A percentile compares a stretch with the other conserved stretches of the same genome.
Evolutionary conservation across 768 basidiomycete genomes (phyloP).

Genomic region (Termitomyces sp.): DNA sequence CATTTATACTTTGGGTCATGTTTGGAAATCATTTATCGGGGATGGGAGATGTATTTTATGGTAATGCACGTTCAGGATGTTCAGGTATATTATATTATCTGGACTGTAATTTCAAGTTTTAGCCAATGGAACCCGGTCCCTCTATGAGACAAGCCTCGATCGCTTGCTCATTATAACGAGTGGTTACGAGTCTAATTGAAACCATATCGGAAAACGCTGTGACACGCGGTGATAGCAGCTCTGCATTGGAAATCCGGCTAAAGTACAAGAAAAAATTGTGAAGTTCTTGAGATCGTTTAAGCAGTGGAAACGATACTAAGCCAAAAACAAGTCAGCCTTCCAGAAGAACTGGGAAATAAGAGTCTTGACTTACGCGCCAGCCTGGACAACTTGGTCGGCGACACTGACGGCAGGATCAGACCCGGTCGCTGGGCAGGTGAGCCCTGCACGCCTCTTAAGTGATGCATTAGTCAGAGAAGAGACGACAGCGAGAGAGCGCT

Average conservation of each 20-base stretch:
- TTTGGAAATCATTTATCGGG: not conserved
- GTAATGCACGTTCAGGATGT: not conserved
- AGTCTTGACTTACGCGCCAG: slow-evolving; percentile 8
- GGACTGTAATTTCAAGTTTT: not conserved
- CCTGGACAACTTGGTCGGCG: slow-evolving; percentile 9
- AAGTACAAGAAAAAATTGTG: not conserved
- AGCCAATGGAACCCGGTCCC: not conserved
- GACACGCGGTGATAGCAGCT: not conserved
- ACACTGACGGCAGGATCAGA: not conserved
- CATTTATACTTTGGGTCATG: not conserved
- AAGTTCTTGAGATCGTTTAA: not conserved
- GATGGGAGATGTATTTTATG: not conserved
- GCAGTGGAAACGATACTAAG: slow-evolving; percentile 1
- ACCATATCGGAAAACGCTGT: not conserved
- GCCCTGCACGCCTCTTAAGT: slow-evolving; percentile 6
- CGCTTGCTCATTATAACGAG: too few relatives aligned
- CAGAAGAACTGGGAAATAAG: not conserved
- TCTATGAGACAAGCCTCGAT: too few relatives aligned
- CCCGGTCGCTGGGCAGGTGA: slow-evolving; percentile 8
- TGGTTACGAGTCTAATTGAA: too few relatives aligned
- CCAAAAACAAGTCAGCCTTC: not conserved
- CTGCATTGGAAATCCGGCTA: not conserved
- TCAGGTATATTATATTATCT: not conserved
- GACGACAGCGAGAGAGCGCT: slow-evolving; percentile 9
- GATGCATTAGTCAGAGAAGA: not conserved